Evolutionary conservation across 352 stramenopile genomes (phyloP), one percentile per base, ranked within the genome.

Genomic region (Phytophthora uliginosa): DNA sequence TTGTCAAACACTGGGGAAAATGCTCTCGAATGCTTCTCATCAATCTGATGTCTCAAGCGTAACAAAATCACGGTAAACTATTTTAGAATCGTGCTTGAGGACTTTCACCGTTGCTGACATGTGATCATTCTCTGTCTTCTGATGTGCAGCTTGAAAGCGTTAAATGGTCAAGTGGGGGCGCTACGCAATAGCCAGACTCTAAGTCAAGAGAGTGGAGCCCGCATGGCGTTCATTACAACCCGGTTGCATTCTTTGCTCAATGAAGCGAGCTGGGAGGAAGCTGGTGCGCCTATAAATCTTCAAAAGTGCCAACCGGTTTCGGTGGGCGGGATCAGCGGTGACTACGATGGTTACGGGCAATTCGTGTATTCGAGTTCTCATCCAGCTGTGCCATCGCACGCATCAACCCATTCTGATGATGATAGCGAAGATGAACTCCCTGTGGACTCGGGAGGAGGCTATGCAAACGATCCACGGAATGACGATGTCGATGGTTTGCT

Each of bases 361-460:
- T 70, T 73, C 18, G 45, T 51, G 31, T 33, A 66, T 31, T 52
- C 53, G 10, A 48, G 15, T 31, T 12, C 38, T 28, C 28, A 65
- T 40, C 34, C 52, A n/a, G 24, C 47, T n/a, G 45, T 57, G 3
- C 24, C 24, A 54, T 62, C 51, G 2, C 10, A 57, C 18, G 40
- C 63, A 59, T 68, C 56, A 6, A 68, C 55, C 47, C 20, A 72
- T 51, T 72, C 51, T 45, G 42, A 69, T 18, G 42, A 76, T 51
- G 22, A 55, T 33, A 73, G 56, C 17, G 66, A 36, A 34, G 62
- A 71, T 38, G 63, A 81, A 54, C 33, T 76, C 36, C 52, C 66
- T 22, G 52, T 77, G 6, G 73, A 73, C 47, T 40, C 58, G 18
- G 26, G 38, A 34, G 64, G n/a, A 12, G 62, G 10, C 3, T 63